Base-by-base conservation (phyloP, 441 rosid genomes). In the Flueggea neowawraea region DNA sequence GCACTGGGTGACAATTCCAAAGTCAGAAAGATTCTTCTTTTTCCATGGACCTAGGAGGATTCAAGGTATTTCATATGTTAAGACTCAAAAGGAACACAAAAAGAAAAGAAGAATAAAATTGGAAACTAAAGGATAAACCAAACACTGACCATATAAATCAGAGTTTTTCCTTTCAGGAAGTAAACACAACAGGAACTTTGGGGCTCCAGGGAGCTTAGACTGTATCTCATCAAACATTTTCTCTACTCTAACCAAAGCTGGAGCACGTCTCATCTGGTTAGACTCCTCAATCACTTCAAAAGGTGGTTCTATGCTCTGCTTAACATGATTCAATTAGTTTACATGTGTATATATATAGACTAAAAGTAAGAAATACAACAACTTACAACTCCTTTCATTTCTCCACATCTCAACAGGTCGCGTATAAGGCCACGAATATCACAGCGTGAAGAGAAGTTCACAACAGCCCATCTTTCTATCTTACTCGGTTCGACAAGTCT, bases 141-240 rank as follows among this genome's bases (percentile, higher is more conserved):
- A 65, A 7, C 10, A 67, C 49, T 57, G 55, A 91, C 96, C 96
- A 64, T 91, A 88, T 32, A 91, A 11, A 43, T 88, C 96, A n/a
- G 77, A 88, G 52, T 88, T 91, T 66, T 91, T 91, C 65, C 80
- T 88, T 64, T 88, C 94, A 4, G 94, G 80, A 44, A 91, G 94
- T 41, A 91, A 63, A 60, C 97, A 91, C 6, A 88, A 77, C 47
- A 91, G 79, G 60, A 91, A 91, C 47, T 83, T 83, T n/a, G 97
- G 96, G 13, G 77, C 78, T 12, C 84, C 87, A 16, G 96, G 96
- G 57, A 90, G 87, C 55, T 68, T 83, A 16, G 87, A 69, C 80
- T 82, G 83, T 51, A 90, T 72, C 0, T 79, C 80, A 10, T 83
- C 84, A 73, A 88, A 88, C 91, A 90, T 78, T 56, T 86, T 86